Base-by-base conservation (phyloP, 2,329 filamentous ascomycete species). In the Magnaporthiopsis rhizophila region DNA sequence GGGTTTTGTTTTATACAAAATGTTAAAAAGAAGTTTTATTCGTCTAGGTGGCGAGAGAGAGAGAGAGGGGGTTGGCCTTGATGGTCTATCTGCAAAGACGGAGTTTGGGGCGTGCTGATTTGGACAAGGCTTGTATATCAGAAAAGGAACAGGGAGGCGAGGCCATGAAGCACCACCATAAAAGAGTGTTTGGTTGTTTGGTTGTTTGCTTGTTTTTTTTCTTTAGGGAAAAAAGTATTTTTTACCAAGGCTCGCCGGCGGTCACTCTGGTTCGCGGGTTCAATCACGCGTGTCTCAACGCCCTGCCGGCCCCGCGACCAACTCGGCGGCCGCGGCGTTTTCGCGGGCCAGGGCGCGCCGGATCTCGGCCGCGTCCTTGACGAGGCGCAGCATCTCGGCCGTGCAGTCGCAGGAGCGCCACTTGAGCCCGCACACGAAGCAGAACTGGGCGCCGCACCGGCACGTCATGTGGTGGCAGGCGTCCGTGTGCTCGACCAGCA, bases 391-490 rank as follows among this genome's bases (percentile, higher is more conserved):
- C 66, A 84, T 75, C 15, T 74, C 69, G 74, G 80, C 78, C 2
- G 77, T 80, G 72, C 91, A 95, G 2, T 75, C 75, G 72, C 91
- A 95, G 4, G 87, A 90, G 69, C 86, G 84, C 92, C 91, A 96
- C 64, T 80, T 82, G 30, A 77, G 74, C 6, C 86, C 86, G 73
- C 91, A 96, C 3, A 93, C 84, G 77, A 94, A 95, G 79, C 92
- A 96, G 74, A 96, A 96, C 70, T 95, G 81, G 11, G 89, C 88
- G 53, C 85, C 88, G 73, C 92, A 96, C 53, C 89, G 85, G 69
- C 91, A 96, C 5, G 87, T 94, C 87, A 96, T 96, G 73, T 95
- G 91, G 74, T 92, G 90, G 75, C 91, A 96, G 4, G 90, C 91
- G 69, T 89, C 86, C 66, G 84, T 85, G 66, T 94, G 84, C 76